Evolutionary conservation across 495 filamentous ascomycete genomes (phyloP).

Genomic region (Neurospora sp.): DNA sequence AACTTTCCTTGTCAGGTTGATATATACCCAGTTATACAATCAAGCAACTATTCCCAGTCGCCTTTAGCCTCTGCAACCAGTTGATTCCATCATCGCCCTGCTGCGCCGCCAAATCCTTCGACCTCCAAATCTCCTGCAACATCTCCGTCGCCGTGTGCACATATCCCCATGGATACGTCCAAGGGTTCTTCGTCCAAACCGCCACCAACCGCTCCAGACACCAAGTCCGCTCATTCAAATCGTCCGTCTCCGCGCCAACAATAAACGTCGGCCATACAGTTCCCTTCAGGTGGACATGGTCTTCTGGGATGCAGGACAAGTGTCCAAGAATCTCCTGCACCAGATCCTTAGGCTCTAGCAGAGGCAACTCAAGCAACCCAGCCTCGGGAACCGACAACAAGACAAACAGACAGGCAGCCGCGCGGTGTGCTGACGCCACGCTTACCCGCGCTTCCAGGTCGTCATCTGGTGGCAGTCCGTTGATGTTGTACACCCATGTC

Average conservation of each 20-base stretch:
- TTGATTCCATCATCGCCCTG: slow-evolving; percentile 7
- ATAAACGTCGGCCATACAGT: slow-evolving; percentile 50
- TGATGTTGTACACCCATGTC: slow-evolving; percentile 28
- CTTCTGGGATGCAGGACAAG: slow-evolving; percentile 34
- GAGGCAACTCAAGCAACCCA: not conserved
- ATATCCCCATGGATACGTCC: slow-evolving; percentile 37
- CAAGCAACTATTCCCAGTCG: slow-evolving; percentile 26
- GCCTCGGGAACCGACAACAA: slow-evolving; percentile 19
- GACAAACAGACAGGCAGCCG: slow-evolving; percentile 32
- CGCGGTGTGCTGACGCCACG: slow-evolving; percentile 35
- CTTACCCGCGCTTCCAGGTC: slow-evolving; percentile 30
- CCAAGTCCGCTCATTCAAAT: slow-evolving; percentile 21
- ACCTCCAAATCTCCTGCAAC: slow-evolving; percentile 29
- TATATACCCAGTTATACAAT: slow-evolving; percentile 22
- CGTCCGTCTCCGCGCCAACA: slow-evolving; percentile 39
- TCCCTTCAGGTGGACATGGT: slow-evolving; percentile 42
- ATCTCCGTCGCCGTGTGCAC: slow-evolving; percentile 33
- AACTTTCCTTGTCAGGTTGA: not conserved
- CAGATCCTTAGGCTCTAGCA: slow-evolving; percentile 25
- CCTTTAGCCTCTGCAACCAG: slow-evolving; percentile 30
- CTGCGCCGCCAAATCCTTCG: slow-evolving; percentile 16
- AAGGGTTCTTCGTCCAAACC: slow-evolving; percentile 21
- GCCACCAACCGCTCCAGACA: slow-evolving; percentile 27
- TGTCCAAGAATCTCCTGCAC: slow-evolving; percentile 33
- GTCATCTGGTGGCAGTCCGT: slow-evolving; percentile 19